Conservation (phyloP, 495 filamentous ascomycete species). For the Penicillium parvum region DNA sequence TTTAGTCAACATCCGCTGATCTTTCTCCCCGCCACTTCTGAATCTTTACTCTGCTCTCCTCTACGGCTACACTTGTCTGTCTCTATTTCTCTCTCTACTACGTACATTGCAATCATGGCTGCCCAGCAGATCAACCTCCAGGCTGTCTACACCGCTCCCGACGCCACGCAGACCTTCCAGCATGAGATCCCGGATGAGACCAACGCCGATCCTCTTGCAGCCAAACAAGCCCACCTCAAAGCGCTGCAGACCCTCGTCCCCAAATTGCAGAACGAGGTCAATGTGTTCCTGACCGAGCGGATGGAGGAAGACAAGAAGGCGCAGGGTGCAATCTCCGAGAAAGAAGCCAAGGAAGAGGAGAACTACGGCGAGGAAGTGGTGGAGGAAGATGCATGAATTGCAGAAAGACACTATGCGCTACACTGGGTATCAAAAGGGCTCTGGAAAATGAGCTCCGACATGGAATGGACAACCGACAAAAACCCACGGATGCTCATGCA, state of each 20-base stretch:
- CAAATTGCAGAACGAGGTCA: constrained; percentile 67
- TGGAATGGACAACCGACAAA: constrained; percentile 10
- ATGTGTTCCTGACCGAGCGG: constrained; percentile 72
- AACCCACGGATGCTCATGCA: constrained; percentile 12
- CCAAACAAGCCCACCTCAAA: constrained; percentile 63
- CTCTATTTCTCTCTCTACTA: background rate
- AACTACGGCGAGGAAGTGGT: constrained; percentile 79
- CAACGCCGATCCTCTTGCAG: constrained; percentile 31
- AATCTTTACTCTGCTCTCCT: background rate
- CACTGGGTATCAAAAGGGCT: constrained; percentile 40
- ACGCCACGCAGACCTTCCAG: constrained; percentile 37
- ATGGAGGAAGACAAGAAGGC: constrained; percentile 84
- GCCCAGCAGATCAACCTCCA: constrained; percentile 27
- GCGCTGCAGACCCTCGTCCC: constrained; percentile 58
- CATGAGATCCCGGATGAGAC: constrained; percentile 36
- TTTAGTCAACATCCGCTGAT: constrained; percentile 13
- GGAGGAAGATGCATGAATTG: constrained; percentile 46
- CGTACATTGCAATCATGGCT: constrained; percentile 5
- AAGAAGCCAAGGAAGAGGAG: constrained; percentile 70
- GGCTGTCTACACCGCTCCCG: constrained; percentile 58
- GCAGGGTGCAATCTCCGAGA: constrained; percentile 46
- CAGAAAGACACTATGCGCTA: constrained; percentile 7
- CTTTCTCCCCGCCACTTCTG: constrained; percentile 3
- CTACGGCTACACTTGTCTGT: background rate
- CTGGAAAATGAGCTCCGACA: constrained; percentile 12